phyloP scores from a whole-genome alignment of 805 yeast genomes.

The Novakomyces olei region DNA sequence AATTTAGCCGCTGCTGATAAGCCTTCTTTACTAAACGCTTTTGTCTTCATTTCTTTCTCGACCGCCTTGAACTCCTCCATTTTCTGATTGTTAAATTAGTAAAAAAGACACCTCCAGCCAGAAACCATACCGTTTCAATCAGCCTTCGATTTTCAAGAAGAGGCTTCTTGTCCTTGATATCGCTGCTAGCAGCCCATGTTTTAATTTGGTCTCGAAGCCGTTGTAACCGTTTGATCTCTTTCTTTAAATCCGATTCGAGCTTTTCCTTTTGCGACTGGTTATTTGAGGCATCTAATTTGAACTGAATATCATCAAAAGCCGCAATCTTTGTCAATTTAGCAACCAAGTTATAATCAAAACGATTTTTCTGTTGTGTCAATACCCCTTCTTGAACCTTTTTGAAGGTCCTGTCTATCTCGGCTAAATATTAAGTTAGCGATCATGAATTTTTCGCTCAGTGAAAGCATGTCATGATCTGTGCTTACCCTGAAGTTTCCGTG shows the following conservation, averaged over 20 bases:
- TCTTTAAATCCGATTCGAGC: constrained; percentile 70
- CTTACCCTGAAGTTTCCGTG: constrained; percentile 22
- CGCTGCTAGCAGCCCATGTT: constrained; percentile 79
- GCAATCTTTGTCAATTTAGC: constrained; percentile 14
- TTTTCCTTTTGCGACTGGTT: constrained; percentile 81
- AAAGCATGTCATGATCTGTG: neutral
- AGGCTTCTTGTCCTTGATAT: constrained; percentile 71
- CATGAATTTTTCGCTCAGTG: too few species aligned
- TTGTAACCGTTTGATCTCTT: constrained; percentile 86
- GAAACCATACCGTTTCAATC: constrained; percentile 22
- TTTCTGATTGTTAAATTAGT: constrained; percentile 19
- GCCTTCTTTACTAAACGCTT: constrained; percentile 86
- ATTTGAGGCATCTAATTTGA: constrained; percentile 60
- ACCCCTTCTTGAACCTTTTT: constrained; percentile 87
- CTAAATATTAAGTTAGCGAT: constrained; percentile 2
- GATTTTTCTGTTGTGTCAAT: neutral
- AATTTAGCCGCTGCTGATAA: constrained; percentile 44
- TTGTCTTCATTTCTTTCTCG: constrained; percentile 79
- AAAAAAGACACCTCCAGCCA: neutral
- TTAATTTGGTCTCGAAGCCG: constrained; percentile 86
- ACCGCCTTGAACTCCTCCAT: constrained; percentile 93
- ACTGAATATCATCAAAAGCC: constrained; percentile 66
- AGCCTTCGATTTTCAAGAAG: constrained; percentile 52
- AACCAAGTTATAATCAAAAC: neutral
- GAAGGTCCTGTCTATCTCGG: constrained; percentile 67